Evolutionary conservation across 192 early-diverging fungal genomes (phyloP).

Genomic region (Pecoramyces ruminantium): DNA sequence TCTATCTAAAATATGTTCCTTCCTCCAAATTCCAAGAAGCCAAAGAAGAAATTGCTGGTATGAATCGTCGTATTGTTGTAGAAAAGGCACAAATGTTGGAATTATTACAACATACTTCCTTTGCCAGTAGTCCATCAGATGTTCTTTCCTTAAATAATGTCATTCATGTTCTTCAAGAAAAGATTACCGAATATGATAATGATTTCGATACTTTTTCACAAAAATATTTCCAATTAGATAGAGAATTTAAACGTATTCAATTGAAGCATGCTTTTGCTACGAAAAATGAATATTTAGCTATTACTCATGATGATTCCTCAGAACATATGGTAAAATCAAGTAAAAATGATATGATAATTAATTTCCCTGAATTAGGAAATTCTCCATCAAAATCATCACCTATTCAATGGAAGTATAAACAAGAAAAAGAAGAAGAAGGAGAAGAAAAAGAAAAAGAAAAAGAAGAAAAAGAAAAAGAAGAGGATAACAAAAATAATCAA

Average conservation of each 20-base stretch:
- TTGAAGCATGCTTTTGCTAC: conserved; percentile 17
- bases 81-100: conserved; percentile 74
- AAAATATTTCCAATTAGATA: conserved; percentile 68
- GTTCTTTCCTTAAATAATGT: conserved; percentile 65
- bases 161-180: conserved; percentile 54
- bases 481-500: too few relatives aligned
- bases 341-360: background rate
- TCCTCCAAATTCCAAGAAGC: conserved; percentile 47
- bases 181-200: conserved; percentile 65
- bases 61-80: conserved; percentile 46
- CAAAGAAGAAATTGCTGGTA: conserved; percentile 49
- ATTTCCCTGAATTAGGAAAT: background rate
- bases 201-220: conserved; percentile 66
- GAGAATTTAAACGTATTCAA: conserved; percentile 40
- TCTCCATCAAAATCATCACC: background rate
- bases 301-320: conserved; percentile 18
- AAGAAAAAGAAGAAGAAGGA: conserved; percentile 11
- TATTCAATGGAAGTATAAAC: conserved; percentile 22
- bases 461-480: too few relatives aligned
- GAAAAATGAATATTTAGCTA: conserved; percentile 47
- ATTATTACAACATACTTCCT: conserved; percentile 63
- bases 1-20: conserved; percentile 63
- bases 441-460: background rate
- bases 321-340: background rate
- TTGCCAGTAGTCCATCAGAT: conserved; percentile 59